A percentile compares a stretch with the other conserved stretches of the same genome.
phyloP scores from a whole-genome alignment of 306 rosid genomes.

The Fragaria nilgerrensis region DNA sequence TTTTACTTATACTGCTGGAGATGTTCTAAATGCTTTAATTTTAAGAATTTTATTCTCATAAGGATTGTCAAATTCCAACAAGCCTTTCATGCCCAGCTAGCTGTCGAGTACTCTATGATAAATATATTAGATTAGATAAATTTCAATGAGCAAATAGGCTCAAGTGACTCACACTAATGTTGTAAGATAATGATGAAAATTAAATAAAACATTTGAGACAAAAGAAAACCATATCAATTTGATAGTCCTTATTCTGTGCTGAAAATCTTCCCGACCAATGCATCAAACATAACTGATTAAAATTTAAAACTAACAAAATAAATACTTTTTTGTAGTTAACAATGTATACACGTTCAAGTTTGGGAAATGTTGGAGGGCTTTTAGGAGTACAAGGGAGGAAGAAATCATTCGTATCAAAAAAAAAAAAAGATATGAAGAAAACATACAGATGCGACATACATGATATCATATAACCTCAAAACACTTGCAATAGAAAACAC shows the following conservation, averaged over 20 bases:
- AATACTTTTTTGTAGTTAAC: no score
- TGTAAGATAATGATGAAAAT: not conserved
- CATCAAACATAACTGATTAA: not conserved
- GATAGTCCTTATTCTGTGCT: not conserved
- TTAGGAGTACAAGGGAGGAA: no score
- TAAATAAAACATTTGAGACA: not conserved
- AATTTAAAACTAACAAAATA: not conserved
- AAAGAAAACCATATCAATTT: not conserved
- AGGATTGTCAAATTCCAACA: slow-evolving; percentile 62
- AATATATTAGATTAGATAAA: not conserved
- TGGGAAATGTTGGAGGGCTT: not conserved
- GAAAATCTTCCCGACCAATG: not conserved
- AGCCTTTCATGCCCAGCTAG: slow-evolving; percentile 36
- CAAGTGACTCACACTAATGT: not conserved
- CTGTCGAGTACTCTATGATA: not conserved
- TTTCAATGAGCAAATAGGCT: not conserved
- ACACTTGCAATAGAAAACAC: no score
- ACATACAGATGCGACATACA: no score
- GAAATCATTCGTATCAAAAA: no score
- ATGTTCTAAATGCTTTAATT: no score
- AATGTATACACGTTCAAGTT: not conserved
- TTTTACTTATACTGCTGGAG: no score
- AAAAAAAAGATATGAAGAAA: no score
- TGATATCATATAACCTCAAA: no score
- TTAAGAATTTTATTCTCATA: no score